A percentile compares a stretch with the other conserved stretches of the same genome.
Conservation (phyloP, 2,329 filamentous ascomycete species). For the Ophiostoma fasciatum region DNA sequence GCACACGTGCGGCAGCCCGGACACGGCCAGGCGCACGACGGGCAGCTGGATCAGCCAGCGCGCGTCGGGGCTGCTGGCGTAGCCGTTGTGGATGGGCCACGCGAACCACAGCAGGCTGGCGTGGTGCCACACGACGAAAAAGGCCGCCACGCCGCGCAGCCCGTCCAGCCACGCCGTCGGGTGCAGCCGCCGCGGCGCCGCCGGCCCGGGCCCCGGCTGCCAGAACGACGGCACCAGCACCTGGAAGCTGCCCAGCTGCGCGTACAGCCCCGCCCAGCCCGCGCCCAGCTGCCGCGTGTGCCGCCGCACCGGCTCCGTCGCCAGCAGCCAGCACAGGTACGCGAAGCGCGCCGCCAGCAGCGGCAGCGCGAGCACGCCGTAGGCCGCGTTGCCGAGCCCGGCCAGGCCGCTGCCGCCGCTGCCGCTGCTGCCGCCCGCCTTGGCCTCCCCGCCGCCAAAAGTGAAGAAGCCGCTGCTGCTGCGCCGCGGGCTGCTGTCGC, state of each 20-base stretch:
- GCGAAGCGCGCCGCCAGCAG: neutral
- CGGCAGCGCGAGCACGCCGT: neutral
- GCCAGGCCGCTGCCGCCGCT: no score
- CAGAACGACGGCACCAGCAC: conserved; percentile 8
- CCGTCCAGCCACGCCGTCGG: conserved; percentile 27
- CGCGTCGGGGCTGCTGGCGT: conserved; percentile 9
- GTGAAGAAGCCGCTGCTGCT: conserved; percentile 1
- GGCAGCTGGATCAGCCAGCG: conserved; percentile 20
- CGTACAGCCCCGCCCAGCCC: conserved; percentile 5
- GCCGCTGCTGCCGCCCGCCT: no score
- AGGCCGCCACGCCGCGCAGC: conserved; percentile 37
- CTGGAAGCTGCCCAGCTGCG: conserved; percentile 1
- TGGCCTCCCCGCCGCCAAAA: no score
- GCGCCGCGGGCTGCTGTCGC: neutral
- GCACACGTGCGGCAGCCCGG: conserved; percentile 23
- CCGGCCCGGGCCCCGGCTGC: neutral
- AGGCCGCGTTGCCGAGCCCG: neutral
- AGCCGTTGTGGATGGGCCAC: conserved; percentile 17
- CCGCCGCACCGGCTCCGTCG: conserved; percentile 1
- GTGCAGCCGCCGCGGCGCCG: conserved; percentile 8
- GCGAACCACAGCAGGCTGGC: conserved; percentile 18
- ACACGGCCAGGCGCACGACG: conserved; percentile 21
- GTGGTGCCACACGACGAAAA: conserved; percentile 39
- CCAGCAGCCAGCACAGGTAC: neutral
- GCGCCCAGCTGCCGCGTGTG: neutral